Evolutionary conservation across 2,329 filamentous ascomycete genomes (phyloP).

Genomic region (Diaporthe ampelina): DNA sequence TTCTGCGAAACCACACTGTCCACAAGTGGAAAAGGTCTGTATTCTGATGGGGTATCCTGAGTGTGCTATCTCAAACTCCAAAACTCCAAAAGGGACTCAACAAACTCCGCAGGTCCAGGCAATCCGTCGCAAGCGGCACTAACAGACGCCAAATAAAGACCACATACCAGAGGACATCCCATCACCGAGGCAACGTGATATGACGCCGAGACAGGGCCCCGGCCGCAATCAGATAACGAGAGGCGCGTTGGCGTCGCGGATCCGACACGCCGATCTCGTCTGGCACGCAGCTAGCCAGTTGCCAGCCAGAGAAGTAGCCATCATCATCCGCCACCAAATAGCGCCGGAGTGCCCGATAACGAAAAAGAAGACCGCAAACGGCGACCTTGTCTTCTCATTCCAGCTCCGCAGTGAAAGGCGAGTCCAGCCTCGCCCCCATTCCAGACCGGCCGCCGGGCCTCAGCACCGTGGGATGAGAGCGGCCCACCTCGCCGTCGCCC

Average conservation of each 20-base stretch:
- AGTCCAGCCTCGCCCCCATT: constrained; percentile 20
- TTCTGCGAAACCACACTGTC: neutral
- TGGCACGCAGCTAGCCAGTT: constrained; percentile 7
- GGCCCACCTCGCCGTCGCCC: neutral
- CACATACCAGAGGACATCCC: neutral
- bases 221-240: neutral
- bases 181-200: constrained; percentile 17
- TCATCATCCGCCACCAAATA: neutral
- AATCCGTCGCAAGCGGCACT: neutral
- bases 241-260: neutral
- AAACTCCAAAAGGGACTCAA: neutral
- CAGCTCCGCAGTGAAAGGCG: constrained; percentile 38
- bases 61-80: constrained; percentile 1
- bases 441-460: constrained; percentile 35
- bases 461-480: constrained; percentile 28
- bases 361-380: neutral
- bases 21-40: neutral
- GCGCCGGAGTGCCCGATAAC: neutral
- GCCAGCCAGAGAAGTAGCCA: too few relatives aligned
- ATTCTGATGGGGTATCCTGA: constrained; percentile 10
- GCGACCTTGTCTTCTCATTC: constrained; percentile 17
- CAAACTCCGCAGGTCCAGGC: too few relatives aligned
- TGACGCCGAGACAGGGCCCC: neutral
- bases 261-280: neutral
- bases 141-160: neutral